These are phyloP conservation scores for Salix arbutifolia DNA, from an alignment of 345 rosid species.

Conservation along the genomic window DNA sequence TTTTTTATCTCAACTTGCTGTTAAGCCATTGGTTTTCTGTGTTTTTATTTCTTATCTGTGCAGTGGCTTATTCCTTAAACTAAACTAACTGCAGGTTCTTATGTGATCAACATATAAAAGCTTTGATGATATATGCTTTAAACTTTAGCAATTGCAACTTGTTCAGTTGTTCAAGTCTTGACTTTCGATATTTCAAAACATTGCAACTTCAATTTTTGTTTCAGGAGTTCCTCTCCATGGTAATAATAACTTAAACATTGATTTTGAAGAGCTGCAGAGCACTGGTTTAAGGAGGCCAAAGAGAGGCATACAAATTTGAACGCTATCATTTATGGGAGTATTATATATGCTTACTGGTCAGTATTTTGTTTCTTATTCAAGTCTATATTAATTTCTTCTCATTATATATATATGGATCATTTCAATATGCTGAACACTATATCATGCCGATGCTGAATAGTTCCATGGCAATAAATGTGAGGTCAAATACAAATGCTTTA, in stretches of 20 bases:
- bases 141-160: not conserved
- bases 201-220: not conserved
- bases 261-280: constrained; percentile 93
- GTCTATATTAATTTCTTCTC: not conserved
- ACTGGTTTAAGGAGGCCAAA: constrained; percentile 84
- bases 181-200: not conserved
- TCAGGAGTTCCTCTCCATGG: constrained; percentile 3
- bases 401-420: not conserved
- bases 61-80: not conserved
- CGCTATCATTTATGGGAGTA: constrained; percentile 82
- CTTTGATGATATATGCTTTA: not conserved
- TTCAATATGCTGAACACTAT: not conserved
- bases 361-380: constrained; percentile 7
- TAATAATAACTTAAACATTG: constrained; percentile 36
- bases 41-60: not conserved
- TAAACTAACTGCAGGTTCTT: not conserved
- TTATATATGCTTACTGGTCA: constrained; percentile 88
- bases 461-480: not conserved
- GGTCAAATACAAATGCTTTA: not conserved
- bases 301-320: constrained; percentile 53
- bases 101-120: not conserved
- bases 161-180: not conserved
- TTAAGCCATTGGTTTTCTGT: not conserved
- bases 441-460: not conserved
- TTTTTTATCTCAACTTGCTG: not conserved